Percentiles rank a stretch among this genome's conserved stretches.
Conservation (phyloP, 257 asterid genomes). For the Catharanthus roseus region DNA sequence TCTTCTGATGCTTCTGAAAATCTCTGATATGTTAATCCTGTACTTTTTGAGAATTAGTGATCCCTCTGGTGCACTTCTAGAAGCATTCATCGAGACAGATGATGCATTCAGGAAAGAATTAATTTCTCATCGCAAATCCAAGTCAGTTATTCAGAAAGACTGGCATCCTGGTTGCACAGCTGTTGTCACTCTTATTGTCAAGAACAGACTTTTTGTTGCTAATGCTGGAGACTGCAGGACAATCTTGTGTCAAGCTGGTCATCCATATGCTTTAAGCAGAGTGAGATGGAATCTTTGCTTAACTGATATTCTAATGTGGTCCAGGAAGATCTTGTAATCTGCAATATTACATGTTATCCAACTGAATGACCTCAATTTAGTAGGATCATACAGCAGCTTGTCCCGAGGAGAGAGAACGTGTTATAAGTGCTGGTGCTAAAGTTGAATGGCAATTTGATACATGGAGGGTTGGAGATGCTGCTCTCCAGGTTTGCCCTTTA, state of each 20-base stretch:
- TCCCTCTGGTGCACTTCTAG: conserved; percentile 65
- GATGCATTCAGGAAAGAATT: conserved; percentile 69
- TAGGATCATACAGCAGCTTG: conserved; percentile 97
- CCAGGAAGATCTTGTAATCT: neutral
- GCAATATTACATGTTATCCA: conserved; percentile 8
- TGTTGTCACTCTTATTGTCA: conserved; percentile 58
- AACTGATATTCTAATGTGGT: neutral
- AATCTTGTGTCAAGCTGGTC: conserved; percentile 70
- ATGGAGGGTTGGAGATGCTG: conserved; percentile 93
- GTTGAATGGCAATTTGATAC: conserved; percentile 91
- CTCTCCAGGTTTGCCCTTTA: conserved; percentile 67
- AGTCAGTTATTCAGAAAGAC: conserved; percentile 57
- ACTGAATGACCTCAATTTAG: conserved; percentile 32
- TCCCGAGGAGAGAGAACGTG: conserved; percentile 83
- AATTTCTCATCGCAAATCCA: conserved; percentile 41
- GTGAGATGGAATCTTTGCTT: conserved; percentile 37
- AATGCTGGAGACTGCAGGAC: conserved; percentile 97
- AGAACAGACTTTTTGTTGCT: conserved; percentile 76
- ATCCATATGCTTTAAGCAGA: conserved; percentile 70
- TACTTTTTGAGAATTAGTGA: conserved; percentile 33
- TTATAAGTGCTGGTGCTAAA: conserved; percentile 57
- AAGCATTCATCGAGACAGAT: conserved; percentile 80
- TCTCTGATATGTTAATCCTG: neutral
- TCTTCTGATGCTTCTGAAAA: neutral
- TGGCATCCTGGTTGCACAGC: conserved; percentile 98